These are phyloP conservation scores for Talaromyces sp. DNA, from an alignment of 2,329 filamentous ascomycete genomes.

Conservation along the genomic window DNA sequence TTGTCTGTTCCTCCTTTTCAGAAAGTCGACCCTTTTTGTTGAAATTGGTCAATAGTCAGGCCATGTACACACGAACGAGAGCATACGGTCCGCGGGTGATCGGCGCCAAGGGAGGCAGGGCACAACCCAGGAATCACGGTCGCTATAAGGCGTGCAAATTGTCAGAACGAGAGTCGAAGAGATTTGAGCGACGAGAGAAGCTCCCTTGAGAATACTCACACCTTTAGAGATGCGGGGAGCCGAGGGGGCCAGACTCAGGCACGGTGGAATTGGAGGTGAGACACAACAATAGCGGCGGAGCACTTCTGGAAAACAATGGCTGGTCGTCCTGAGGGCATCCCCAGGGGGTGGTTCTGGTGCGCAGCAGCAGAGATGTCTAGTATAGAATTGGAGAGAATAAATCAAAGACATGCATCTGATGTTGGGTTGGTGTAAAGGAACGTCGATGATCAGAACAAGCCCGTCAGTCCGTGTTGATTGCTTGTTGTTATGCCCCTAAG, in stretches of 20 bases:
- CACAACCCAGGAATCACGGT: constrained; percentile 15
- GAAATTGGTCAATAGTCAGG: constrained; percentile 7
- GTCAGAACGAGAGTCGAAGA: constrained; percentile 3
- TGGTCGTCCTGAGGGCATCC: constrained; percentile 29
- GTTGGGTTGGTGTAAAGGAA: not conserved
- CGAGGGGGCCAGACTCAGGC: constrained; percentile 15
- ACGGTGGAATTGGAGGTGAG: constrained; percentile 33
- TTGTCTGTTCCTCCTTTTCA: not conserved
- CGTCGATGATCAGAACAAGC: not conserved
- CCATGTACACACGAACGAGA: constrained; percentile 18
- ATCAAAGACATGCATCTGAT: not conserved
- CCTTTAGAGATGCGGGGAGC: constrained; percentile 17
- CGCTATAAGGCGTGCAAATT: not conserved
- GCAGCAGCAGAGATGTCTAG: constrained; percentile 12
- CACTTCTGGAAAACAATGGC: constrained; percentile 30
- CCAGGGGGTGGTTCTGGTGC: constrained; percentile 19
- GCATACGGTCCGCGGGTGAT: constrained; percentile 18
- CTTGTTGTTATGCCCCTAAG: constrained; percentile 6
- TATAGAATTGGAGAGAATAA: not conserved
- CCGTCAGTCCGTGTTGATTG: not conserved
- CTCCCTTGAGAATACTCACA: not conserved
- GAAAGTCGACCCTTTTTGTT: not conserved
- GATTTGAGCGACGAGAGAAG: not conserved
- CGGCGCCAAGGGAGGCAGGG: constrained; percentile 20
- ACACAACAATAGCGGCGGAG: constrained; percentile 36